phyloP scores from a whole-genome alignment of 495 filamentous ascomycete species.

The Antarctomyces pellizariae region DNA sequence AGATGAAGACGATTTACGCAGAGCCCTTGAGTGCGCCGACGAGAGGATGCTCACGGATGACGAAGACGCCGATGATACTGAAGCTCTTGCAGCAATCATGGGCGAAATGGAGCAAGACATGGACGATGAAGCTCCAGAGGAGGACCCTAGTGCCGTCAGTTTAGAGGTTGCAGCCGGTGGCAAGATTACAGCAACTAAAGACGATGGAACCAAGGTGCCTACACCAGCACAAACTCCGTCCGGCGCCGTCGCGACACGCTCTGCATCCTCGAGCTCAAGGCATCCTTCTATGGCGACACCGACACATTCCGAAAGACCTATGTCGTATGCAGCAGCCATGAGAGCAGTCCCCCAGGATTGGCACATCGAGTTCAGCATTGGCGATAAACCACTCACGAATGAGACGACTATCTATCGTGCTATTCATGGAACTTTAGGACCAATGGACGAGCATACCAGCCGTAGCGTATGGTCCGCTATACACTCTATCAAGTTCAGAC shows the following conservation, averaged over 20 bases:
- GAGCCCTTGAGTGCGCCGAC: slow-evolving; percentile 79
- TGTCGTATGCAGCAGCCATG: slow-evolving; percentile 69
- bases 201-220: slow-evolving; percentile 75
- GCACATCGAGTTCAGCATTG: slow-evolving; percentile 92
- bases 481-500: slow-evolving; percentile 79
- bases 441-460: slow-evolving; percentile 38
- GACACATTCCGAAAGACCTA: slow-evolving; percentile 23
- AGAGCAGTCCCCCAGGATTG: slow-evolving; percentile 70
- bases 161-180: slow-evolving; percentile 78
- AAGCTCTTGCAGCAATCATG: slow-evolving; percentile 63
- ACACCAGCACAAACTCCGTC: slow-evolving; percentile 52
- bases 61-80: slow-evolving; percentile 42
- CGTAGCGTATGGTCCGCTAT: slow-evolving; percentile 74
- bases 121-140: slow-evolving; percentile 38
- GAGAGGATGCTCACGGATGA: slow-evolving; percentile 66
- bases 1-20: slow-evolving; percentile 31
- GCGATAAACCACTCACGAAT: slow-evolving; percentile 58
- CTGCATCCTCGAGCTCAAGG: slow-evolving; percentile 13
- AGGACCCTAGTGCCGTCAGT: slow-evolving; percentile 75
- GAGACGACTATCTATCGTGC: slow-evolving; percentile 95
- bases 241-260: slow-evolving; percentile 12
- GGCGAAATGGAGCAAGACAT: slow-evolving; percentile 80
- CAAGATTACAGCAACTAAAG: slow-evolving; percentile 87
- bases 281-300: slow-evolving; percentile 18
- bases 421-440: slow-evolving; percentile 48